phyloP scores from a whole-genome alignment of 352 stramenopile genomes.

The Globisporangium sylvaticum region DNA sequence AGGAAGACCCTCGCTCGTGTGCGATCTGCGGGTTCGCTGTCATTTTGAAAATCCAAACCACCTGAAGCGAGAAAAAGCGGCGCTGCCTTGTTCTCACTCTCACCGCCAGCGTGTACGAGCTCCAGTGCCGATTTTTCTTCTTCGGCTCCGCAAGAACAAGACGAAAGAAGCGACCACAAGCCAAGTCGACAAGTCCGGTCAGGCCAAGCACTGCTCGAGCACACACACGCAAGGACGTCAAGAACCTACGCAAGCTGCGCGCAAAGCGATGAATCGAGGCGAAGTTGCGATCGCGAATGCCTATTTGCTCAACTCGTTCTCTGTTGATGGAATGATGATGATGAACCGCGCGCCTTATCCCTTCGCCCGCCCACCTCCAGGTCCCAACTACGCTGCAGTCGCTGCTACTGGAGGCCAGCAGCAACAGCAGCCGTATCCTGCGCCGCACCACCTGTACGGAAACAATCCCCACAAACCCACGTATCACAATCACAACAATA shows the following conservation, averaged over 20 bases:
- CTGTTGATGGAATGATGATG: conserved; percentile 1
- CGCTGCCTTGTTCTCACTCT: neutral
- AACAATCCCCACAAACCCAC: neutral
- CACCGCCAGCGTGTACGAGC: neutral
- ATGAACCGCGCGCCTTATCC: conserved; percentile 8
- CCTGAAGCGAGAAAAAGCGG: neutral
- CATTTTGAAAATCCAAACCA: neutral
- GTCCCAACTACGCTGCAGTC: neutral
- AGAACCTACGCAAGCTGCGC: neutral
- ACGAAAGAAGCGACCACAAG: neutral
- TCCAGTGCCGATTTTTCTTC: conserved; percentile 5
- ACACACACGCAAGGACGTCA: neutral
- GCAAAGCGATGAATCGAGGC: conserved; percentile 18
- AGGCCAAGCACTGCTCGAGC: neutral
- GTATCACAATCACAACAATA: neutral
- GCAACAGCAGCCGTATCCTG: conserved; percentile 4
- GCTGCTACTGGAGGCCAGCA: neutral
- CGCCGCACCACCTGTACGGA: conserved; percentile 12
- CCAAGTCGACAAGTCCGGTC: neutral
- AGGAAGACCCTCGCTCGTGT: neutral
- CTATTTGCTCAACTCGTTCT: conserved; percentile 21
- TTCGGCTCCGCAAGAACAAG: neutral
- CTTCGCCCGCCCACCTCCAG: neutral
- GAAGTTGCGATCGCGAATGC: conserved; percentile 42
- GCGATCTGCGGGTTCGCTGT: neutral